phyloP scores from a whole-genome alignment of 2,329 filamentous ascomycete species.

The Colletotrichum spaethianum region DNA sequence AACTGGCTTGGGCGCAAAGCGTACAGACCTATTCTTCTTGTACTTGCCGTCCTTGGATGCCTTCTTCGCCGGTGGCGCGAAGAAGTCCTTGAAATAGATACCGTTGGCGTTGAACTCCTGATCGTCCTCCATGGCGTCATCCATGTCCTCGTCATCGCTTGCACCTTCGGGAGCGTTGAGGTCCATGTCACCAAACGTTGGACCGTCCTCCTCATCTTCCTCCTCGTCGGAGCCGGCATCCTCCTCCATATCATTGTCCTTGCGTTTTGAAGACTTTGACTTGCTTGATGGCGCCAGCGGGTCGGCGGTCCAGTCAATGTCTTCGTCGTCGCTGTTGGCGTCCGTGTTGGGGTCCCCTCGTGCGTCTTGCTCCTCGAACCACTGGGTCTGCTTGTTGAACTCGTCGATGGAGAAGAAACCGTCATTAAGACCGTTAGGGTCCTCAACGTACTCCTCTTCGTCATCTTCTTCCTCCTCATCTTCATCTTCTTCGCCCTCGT shows the following conservation, averaged over 20 bases:
- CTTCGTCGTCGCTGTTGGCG: conserved; percentile 82
- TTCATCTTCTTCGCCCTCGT: conserved; percentile 52
- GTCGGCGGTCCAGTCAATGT: conserved; percentile 87
- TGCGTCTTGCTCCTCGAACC: conserved; percentile 88
- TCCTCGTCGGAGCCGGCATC: conserved; percentile 55
- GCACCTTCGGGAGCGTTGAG: conserved; percentile 80
- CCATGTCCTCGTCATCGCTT: conserved; percentile 73
- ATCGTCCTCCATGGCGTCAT: conserved; percentile 68
- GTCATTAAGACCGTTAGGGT: conserved; percentile 91
- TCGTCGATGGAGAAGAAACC: conserved; percentile 98
- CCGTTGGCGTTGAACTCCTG: conserved; percentile 83
- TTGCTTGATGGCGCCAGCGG: conserved; percentile 66
- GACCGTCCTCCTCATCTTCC: conserved; percentile 79
- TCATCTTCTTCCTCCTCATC: conserved; percentile 63
- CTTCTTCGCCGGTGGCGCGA: conserved; percentile 86
- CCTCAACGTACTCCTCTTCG: conserved; percentile 73
- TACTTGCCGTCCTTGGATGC: conserved; percentile 57
- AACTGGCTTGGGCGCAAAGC: conserved; percentile 59
- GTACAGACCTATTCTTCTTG: conserved; percentile 59
- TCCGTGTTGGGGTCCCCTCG: conserved; percentile 82
- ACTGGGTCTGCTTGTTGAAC: conserved; percentile 95
- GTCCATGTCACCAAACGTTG: conserved; percentile 86
- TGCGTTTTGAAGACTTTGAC: conserved; percentile 47
- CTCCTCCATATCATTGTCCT: conserved; percentile 48
- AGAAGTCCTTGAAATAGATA: conserved; percentile 93